Base-by-base conservation (phyloP, 1,139 yeast genomes). In the Hansenula anomala region DNA sequence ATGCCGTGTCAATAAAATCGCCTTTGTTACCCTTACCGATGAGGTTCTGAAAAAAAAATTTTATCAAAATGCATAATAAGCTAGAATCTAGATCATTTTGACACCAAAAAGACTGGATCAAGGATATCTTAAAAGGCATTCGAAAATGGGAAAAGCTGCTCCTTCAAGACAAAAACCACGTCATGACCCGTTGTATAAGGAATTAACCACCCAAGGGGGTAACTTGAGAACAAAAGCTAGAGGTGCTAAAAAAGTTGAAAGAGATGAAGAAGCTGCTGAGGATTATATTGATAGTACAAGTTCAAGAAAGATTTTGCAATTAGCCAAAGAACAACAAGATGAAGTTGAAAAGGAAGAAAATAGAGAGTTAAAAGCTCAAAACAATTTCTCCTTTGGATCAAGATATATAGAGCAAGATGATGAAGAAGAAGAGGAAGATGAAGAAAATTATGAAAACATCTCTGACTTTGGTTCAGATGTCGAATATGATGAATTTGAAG, bases 261-360 rank as follows among this genome's bases (percentile, higher is more conserved):
- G 58, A 37, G 64, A 67, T 18, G 76, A 75, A 26, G 69, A 69
- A 14, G 69, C 67, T 11, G 69, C 67, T 11, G 90, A 83, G 41
- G 81, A 75, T 33, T 82, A 65, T 52, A 72, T 92, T 34, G 97
- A 90, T 66, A 87, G 97, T 16, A 70, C 78, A 22, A 70, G 88
- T 28, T 86, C 97, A 1, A 74, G 95, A 62, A 88, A 79, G 65
- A 90, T 92, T 61, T 69, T 92, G 48, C 86, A 84, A 58, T 70
- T 92, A 49, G 98, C 97, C 14, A 80, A 76, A 53, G 92, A 84
- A 54, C 98, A 92, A 64, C 97, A 89, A 60, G 90, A 86, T 34
- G 98, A 92, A 59, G 61, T 90, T 24, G 85, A 75, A 42, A 69
- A 63, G 8, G 95, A 87, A 57, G 88, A 80, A 47, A 59, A 61